phyloP scores from a whole-genome alignment of 768 basidiomycete genomes.

The Trametes maxima region DNA sequence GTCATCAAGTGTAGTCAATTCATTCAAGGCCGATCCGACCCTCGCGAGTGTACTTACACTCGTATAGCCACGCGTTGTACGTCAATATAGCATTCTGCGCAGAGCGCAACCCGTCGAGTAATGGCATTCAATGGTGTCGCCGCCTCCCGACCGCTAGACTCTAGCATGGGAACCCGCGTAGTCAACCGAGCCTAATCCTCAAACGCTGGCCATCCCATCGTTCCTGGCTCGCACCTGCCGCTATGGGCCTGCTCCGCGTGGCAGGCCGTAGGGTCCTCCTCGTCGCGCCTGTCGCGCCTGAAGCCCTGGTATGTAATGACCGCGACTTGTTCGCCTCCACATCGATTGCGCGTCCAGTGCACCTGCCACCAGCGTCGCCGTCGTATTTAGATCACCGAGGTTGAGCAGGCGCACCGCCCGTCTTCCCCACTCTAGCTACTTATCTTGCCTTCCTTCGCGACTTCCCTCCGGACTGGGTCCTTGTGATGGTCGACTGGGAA shows the following conservation, averaged over 20 bases:
- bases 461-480: background rate
- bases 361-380: background rate
- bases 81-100: background rate
- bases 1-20: too few species aligned
- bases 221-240: background rate
- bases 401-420: background rate
- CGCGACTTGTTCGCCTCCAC: too few species aligned
- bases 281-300: background rate
- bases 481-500: constrained; percentile 20
- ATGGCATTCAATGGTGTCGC: background rate
- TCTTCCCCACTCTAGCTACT: background rate
- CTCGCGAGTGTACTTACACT: too few species aligned
- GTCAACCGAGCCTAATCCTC: background rate
- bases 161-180: background rate
- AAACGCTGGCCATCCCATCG: background rate
- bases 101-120: background rate
- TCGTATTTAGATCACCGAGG: background rate
- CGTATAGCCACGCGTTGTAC: background rate
- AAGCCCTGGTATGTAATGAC: too few species aligned
- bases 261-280: background rate
- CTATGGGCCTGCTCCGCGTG: background rate
- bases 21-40: too few species aligned
- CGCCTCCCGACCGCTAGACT: background rate
- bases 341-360: too few species aligned
- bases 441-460: background rate